These are phyloP conservation scores for Cutaneotrichosporon mucoides DNA, from an alignment of 1,284 basidiomycete species.

Conservation along the genomic window DNA sequence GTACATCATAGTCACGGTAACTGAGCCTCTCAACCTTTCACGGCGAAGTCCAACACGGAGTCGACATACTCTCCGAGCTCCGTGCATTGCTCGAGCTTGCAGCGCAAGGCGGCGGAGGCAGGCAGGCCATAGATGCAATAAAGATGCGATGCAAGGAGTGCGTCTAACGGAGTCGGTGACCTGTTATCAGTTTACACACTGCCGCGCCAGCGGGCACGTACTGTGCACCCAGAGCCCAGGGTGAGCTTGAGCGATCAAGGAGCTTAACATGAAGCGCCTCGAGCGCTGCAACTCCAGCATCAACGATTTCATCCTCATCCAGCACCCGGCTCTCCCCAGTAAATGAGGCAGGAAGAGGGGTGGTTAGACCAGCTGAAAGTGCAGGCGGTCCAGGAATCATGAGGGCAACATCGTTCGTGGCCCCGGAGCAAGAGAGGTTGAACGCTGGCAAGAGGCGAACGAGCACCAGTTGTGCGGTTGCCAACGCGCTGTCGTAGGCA, in stretches of 20 bases:
- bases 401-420: constrained; percentile 17
- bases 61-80: constrained; percentile 33
- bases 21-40: too few relatives aligned
- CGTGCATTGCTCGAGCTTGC: constrained; percentile 17
- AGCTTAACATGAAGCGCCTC: constrained; percentile 25
- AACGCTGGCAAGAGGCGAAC: constrained; percentile 32
- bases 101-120: constrained; percentile 18
- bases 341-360: constrained; percentile 38
- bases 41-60: constrained; percentile 11
- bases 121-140: constrained; percentile 35
- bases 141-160: constrained; percentile 43
- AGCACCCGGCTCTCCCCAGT: constrained; percentile 36
- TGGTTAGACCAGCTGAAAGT: constrained; percentile 36
- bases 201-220: constrained; percentile 14
- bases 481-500: constrained; percentile 38
- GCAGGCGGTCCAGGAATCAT: constrained; percentile 32
- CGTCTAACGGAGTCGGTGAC: constrained; percentile 43
- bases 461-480: constrained; percentile 35
- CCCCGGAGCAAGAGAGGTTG: constrained; percentile 15
- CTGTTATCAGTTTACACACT: constrained; percentile 27
- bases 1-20: too few relatives aligned
- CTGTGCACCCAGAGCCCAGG: constrained; percentile 39
- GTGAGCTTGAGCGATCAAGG: not conserved
- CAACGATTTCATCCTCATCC: constrained; percentile 20
- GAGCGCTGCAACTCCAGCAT: constrained; percentile 27